These are phyloP conservation scores for Cladosporium colombiae DNA, from an alignment of 2,329 filamentous ascomycete species.

Conservation along the genomic window DNA sequence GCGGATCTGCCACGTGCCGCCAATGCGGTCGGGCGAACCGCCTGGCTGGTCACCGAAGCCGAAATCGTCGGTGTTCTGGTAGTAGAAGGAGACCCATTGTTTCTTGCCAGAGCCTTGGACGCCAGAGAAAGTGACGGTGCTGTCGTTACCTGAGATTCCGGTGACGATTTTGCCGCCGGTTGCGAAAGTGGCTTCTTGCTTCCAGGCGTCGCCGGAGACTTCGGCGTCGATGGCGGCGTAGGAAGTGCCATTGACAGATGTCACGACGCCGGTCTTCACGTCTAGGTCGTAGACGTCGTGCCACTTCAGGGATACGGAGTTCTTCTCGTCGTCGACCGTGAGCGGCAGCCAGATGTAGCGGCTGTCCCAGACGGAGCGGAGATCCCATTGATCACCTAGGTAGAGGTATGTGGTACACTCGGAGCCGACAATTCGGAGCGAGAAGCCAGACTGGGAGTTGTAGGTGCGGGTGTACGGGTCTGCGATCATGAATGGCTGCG, in stretches of 20 bases:
- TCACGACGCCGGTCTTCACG: constrained; percentile 53
- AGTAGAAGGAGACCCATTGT: constrained; percentile 61
- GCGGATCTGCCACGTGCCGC: constrained; percentile 60
- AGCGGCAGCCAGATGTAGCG: constrained; percentile 61
- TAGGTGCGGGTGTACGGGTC: constrained; percentile 59
- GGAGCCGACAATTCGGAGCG: constrained; percentile 50
- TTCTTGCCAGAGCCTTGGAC: constrained; percentile 53
- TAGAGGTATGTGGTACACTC: constrained; percentile 52
- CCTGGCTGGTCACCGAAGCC: constrained; percentile 57
- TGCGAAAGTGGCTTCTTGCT: constrained; percentile 58
- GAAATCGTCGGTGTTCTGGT: constrained; percentile 63
- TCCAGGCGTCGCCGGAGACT: constrained; percentile 51
- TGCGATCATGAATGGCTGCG: constrained; percentile 61
- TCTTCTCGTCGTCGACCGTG: constrained; percentile 52
- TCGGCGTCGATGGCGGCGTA: constrained; percentile 51
- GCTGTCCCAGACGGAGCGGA: constrained; percentile 53
- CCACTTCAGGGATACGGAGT: constrained; percentile 54
- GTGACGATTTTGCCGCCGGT: constrained; percentile 51
- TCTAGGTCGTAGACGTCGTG: constrained; percentile 59
- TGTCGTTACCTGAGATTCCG: constrained; percentile 57
- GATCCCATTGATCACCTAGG: constrained; percentile 67
- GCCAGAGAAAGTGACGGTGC: constrained; percentile 53
- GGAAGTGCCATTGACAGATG: constrained; percentile 48
- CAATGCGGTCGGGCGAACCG: constrained; percentile 61
- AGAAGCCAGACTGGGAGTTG: constrained; percentile 60